phyloP scores from a whole-genome alignment of 2,329 filamentous ascomycete genomes.

The Penicillium sp. region DNA sequence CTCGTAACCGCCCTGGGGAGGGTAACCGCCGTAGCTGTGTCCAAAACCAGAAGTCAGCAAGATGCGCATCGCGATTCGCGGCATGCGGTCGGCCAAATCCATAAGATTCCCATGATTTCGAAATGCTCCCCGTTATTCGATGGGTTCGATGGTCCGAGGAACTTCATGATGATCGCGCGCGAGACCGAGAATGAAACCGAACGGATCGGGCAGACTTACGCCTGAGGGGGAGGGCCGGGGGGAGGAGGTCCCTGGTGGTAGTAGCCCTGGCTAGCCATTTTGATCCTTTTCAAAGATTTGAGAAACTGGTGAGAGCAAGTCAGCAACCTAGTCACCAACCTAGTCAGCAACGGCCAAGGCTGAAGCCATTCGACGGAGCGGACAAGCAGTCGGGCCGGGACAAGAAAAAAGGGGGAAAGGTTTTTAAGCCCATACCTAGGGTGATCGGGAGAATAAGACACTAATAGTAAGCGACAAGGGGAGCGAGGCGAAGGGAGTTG shows the following conservation, averaged over 20 bases:
- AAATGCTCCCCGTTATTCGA: neutral
- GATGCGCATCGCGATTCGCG: neutral
- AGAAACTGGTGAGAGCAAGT: neutral
- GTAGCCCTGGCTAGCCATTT: conserved; percentile 48
- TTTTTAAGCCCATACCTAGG: neutral
- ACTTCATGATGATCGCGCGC: no score
- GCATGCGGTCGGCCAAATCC: neutral
- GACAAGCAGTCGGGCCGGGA: neutral
- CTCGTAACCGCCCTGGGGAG: conserved; percentile 8
- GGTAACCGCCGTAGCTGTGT: conserved; percentile 26
- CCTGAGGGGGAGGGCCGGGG: conserved; percentile 16
- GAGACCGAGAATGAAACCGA: neutral
- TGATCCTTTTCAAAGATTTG: conserved; percentile 2
- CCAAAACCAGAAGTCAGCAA: neutral
- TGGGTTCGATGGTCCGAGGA: no score
- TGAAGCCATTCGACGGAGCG: neutral
- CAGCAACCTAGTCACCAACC: conserved; percentile 4
- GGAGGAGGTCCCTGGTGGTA: conserved; percentile 15
- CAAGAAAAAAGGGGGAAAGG: neutral
- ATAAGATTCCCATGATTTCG: neutral
- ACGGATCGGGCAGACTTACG: conserved; percentile 11
- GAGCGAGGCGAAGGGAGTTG: neutral
- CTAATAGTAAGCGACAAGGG: conserved; percentile 2
- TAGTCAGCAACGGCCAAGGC: neutral
- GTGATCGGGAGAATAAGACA: conserved; percentile 1